Evolutionary conservation across 148 eudicot genomes (phyloP).

Genomic region (Chenopodium album): DNA sequence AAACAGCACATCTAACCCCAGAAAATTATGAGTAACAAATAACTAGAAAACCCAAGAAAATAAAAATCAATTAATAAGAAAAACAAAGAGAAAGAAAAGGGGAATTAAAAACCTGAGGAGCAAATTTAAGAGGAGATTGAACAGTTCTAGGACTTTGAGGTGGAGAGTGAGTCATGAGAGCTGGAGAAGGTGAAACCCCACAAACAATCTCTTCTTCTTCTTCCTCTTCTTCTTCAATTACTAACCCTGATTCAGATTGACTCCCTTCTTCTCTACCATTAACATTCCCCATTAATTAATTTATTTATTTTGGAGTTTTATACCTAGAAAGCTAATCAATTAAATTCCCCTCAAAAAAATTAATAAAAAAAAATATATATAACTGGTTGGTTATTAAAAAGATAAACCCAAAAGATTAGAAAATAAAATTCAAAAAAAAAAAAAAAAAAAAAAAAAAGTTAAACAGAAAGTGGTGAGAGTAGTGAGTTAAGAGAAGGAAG

Average conservation of each 20-base stretch:
- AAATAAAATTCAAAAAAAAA: too few species aligned
- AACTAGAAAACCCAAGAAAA: neutral
- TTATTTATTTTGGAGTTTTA: too few species aligned
- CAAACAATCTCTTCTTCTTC: slow-evolving; percentile 6
- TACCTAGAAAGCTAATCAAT: slow-evolving; percentile 22
- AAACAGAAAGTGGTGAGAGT: neutral
- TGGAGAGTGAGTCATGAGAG: slow-evolving; percentile 61
- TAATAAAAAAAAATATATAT: too few species aligned
- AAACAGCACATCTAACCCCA: neutral
- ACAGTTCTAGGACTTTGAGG: slow-evolving; percentile 66
- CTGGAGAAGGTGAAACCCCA: slow-evolving; percentile 22
- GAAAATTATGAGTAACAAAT: neutral
- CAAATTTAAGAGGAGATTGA: slow-evolving; percentile 74
- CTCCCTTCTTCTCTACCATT: slow-evolving; percentile 65
- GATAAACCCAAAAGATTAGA: too few species aligned
- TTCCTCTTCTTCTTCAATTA: slow-evolving; percentile 28
- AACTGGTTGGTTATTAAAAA: too few species aligned
- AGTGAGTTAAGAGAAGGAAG: neutral
- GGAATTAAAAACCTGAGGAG: slow-evolving; percentile 57
- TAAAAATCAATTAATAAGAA: too few species aligned
- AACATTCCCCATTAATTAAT: slow-evolving; percentile 72
- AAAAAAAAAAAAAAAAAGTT: too few species aligned
- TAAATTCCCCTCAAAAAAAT: too few species aligned
- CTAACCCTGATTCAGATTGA: slow-evolving; percentile 26
- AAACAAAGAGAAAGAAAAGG: neutral